Conservation (phyloP, 2,329 filamentous ascomycete species). For the Ophiostoma sp. region DNA sequence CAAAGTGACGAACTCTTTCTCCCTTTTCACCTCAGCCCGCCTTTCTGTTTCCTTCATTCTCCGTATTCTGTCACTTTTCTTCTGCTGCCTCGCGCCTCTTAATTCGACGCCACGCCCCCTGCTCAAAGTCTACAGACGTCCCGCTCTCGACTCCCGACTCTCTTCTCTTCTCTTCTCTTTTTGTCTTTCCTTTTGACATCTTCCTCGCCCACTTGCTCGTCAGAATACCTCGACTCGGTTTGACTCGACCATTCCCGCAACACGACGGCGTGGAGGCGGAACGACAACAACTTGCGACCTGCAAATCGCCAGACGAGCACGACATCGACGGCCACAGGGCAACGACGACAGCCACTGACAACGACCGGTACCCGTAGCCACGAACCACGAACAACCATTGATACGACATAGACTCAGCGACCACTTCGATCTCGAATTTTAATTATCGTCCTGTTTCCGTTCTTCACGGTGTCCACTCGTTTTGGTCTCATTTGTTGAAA, state of each 20-base stretch:
- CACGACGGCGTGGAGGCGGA: slow-evolving; percentile 6
- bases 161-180: slow-evolving; percentile 8
- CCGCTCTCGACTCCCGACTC: slow-evolving; percentile 9
- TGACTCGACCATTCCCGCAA: background rate
- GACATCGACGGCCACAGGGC: slow-evolving; percentile 6
- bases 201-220: background rate
- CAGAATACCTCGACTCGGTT: background rate
- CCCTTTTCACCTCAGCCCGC: background rate
- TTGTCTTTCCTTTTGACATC: slow-evolving; percentile 7
- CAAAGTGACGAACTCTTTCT: background rate
- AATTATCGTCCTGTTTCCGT: background rate
- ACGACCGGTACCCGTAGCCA: background rate
- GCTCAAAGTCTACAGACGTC: slow-evolving; percentile 1
- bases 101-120: background rate
- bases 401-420: background rate
- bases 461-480: slow-evolving; percentile 25
- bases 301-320: background rate
- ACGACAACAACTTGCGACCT: background rate
- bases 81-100: background rate
- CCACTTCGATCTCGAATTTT: background rate
- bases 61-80: slow-evolving; percentile 6
- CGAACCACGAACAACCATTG: background rate
- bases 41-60: background rate
- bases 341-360: background rate
- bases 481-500: background rate